Evolutionary conservation across 1,284 basidiomycete genomes (phyloP).

Genomic region (Cystobasidium sp.): DNA sequence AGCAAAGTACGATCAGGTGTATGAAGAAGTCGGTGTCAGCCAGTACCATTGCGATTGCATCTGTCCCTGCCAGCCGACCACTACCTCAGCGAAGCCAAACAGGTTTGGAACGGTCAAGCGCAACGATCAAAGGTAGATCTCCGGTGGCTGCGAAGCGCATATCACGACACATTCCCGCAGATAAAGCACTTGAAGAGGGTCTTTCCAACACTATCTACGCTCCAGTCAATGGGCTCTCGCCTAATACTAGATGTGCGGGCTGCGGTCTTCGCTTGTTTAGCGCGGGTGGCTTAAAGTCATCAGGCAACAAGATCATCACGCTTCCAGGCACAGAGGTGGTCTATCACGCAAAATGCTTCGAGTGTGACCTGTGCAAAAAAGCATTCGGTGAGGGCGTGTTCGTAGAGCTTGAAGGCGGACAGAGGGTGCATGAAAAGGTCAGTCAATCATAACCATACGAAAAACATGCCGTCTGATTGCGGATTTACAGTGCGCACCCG

Average conservation of each 20-base stretch:
- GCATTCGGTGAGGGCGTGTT: slow-evolving; percentile 18
- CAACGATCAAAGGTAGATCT: slow-evolving; percentile 4
- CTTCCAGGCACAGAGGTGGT: background rate
- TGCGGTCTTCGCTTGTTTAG: slow-evolving; percentile 36
- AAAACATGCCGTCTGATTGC: background rate
- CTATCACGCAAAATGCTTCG: slow-evolving; percentile 33
- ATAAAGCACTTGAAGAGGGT: background rate
- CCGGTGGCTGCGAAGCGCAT: background rate
- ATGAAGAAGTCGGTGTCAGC: slow-evolving; percentile 2
- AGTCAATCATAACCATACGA: background rate
- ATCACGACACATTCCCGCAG: background rate
- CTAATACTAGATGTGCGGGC: slow-evolving; percentile 20
- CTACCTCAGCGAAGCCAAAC: background rate
- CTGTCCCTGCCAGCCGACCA: background rate
- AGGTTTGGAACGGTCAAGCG: slow-evolving; percentile 3
- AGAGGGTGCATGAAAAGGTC: slow-evolving; percentile 37
- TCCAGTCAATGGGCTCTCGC: background rate
- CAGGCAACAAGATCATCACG: slow-evolving; percentile 19
- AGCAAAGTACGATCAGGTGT: background rate
- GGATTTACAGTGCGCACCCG: slow-evolving; percentile 20
- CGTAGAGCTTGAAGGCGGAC: slow-evolving; percentile 18
- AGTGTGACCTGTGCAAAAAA: slow-evolving; percentile 22
- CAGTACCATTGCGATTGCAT: background rate
- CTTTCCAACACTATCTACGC: background rate
- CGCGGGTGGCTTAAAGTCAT: background rate